Percentiles rank a stretch among this genome's conserved stretches.
Evolutionary conservation across 352 stramenopile species (phyloP).

Genomic region (Elongisporangium anandrum): DNA sequence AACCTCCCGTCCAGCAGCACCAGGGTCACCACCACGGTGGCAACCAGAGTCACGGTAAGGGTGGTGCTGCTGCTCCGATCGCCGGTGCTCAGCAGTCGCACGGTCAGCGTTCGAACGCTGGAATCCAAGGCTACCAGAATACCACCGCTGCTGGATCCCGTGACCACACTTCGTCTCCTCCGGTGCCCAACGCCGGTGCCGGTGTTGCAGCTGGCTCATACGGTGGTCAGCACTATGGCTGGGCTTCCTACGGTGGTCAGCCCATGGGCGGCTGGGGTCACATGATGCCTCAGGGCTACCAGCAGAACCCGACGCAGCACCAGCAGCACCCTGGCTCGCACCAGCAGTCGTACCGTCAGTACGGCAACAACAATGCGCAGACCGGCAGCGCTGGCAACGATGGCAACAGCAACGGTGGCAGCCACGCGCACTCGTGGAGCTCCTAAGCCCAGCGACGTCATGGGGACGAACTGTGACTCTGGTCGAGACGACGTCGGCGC

Average conservation of each 20-base stretch:
- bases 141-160: conserved; percentile 18
- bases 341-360: conserved; percentile 79
- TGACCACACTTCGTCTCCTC: conserved; percentile 63
- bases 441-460: conserved; percentile 42
- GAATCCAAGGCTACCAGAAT: conserved; percentile 59
- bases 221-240: conserved; percentile 66
- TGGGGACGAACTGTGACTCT: conserved; percentile 25
- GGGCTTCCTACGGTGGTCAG: conserved; percentile 72
- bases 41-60: conserved; percentile 67
- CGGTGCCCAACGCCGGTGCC: conserved; percentile 62
- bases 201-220: conserved; percentile 54
- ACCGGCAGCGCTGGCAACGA: conserved; percentile 39
- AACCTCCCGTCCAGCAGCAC: conserved; percentile 43
- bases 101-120: conserved; percentile 47
- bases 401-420: conserved; percentile 30
- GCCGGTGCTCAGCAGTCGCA: conserved; percentile 42
- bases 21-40: conserved; percentile 40
- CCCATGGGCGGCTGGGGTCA: conserved; percentile 73
- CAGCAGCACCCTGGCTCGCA: conserved; percentile 55
- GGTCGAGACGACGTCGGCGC: background rate
- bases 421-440: conserved; percentile 61
- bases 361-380: conserved; percentile 53
- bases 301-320: conserved; percentile 63
- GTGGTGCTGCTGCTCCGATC: conserved; percentile 26
- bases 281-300: conserved; percentile 84